These are phyloP conservation scores for Penicillium daleae DNA, from an alignment of 495 filamentous ascomycete genomes.

Conservation along the genomic window DNA sequence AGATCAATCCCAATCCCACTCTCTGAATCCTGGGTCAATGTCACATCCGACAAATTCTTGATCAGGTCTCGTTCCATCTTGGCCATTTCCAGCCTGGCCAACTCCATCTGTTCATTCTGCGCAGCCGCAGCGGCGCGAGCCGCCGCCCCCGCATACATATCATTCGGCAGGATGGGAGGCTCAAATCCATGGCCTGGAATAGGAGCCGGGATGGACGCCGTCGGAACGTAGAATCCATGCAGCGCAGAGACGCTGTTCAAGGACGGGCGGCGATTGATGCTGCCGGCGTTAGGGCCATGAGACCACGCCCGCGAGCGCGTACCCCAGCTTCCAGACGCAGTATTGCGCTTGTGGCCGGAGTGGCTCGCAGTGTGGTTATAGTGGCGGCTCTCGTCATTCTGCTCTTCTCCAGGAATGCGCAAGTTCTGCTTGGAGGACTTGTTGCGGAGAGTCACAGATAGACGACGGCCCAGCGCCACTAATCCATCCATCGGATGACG, in stretches of 20 bases:
- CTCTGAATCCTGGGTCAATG: constrained; percentile 61
- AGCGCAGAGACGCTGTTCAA: constrained; percentile 45
- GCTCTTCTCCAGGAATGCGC: constrained; percentile 21
- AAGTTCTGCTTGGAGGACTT: constrained; percentile 46
- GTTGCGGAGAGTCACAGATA: constrained; percentile 49
- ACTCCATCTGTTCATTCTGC: constrained; percentile 55
- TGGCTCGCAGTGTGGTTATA: constrained; percentile 18
- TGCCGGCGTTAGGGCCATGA: constrained; percentile 24
- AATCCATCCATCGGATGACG: constrained; percentile 51
- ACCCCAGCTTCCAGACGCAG: constrained; percentile 30
- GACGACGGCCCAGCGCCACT: constrained; percentile 48
- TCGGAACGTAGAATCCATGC: constrained; percentile 45
- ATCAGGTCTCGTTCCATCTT: constrained; percentile 42
- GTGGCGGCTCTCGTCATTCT: constrained; percentile 18
- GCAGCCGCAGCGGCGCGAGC: constrained; percentile 71
- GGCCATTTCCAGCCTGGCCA: constrained; percentile 41
- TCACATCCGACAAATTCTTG: constrained; percentile 37
- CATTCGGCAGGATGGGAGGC: constrained; percentile 44
- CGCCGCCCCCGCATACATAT: constrained; percentile 64
- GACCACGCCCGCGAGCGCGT: constrained; percentile 28
- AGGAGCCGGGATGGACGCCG: constrained; percentile 31
- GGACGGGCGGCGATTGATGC: constrained; percentile 45
- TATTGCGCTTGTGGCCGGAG: constrained; percentile 25
- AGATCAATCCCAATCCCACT: constrained; percentile 82
- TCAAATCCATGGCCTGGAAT: constrained; percentile 46